Conservation (phyloP, 371 early-diverging fungal genomes). For the Mucor circinelloides region DNA sequence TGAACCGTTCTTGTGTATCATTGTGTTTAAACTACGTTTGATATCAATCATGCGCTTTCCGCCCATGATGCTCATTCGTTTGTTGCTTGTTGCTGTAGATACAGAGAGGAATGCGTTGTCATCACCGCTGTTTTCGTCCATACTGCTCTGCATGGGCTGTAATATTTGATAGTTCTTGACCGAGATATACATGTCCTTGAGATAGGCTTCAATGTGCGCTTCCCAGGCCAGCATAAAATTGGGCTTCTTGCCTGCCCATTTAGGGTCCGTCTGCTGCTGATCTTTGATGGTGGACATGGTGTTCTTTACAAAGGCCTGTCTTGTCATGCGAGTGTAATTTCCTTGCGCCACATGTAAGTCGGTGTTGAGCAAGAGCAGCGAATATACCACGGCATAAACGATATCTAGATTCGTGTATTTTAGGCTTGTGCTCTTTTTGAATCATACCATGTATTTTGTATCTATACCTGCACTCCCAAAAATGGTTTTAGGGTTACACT, state of each 20-base stretch:
- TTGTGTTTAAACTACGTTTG: conserved; percentile 34
- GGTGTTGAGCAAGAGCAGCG: conserved; percentile 88
- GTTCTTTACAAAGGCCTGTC: conserved; percentile 63
- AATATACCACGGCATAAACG: conserved; percentile 86
- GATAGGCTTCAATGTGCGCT: conserved; percentile 40
- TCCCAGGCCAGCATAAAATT: conserved; percentile 40
- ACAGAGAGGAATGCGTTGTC: neutral
- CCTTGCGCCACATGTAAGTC: conserved; percentile 87
- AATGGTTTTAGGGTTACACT: conserved; percentile 71
- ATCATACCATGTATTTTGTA: neutral
- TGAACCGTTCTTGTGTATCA: conserved; percentile 25
- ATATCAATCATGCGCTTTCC: conserved; percentile 30
- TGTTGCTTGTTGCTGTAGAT: neutral
- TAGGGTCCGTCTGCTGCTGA: conserved; percentile 22
- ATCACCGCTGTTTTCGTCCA: neutral
- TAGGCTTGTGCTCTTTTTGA: neutral
- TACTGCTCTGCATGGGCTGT: conserved; percentile 49
- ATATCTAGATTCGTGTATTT: conserved; percentile 44
- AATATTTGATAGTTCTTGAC: conserved; percentile 78
- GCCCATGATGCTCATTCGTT: conserved; percentile 20
- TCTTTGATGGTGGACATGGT: conserved; percentile 58
- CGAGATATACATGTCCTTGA: conserved; percentile 72
- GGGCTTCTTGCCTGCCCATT: neutral
- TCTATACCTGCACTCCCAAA: conserved; percentile 53
- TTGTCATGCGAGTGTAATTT: conserved; percentile 63